Evolutionary conservation across 306 rosid genomes (phyloP).

Genomic region (Crotalaria pallida): DNA sequence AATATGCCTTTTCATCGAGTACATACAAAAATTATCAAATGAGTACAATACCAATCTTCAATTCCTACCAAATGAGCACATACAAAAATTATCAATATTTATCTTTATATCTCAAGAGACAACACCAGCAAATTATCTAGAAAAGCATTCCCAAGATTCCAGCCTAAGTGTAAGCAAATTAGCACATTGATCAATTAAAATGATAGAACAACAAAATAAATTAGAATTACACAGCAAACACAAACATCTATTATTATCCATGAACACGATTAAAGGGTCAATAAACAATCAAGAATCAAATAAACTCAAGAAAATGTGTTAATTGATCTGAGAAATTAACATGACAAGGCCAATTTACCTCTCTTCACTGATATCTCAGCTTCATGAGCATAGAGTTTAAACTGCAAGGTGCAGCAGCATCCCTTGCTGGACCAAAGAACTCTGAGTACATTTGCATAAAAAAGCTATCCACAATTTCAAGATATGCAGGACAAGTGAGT

Average conservation of each 20-base stretch:
- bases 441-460: constrained; percentile 67
- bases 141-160: not conserved
- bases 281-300: constrained; percentile 21
- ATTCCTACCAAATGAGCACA: too few species aligned
- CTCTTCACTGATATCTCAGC: constrained; percentile 19
- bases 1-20: too few species aligned
- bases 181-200: constrained; percentile 16
- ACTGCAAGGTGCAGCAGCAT: constrained; percentile 33
- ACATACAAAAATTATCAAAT: too few species aligned
- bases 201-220: constrained; percentile 13
- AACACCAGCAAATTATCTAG: not conserved
- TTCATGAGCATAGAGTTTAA: constrained; percentile 34
- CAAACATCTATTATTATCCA: constrained; percentile 23
- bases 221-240: constrained; percentile 28
- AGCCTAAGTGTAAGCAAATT: not conserved
- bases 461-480: constrained; percentile 79
- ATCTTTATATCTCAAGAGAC: not conserved
- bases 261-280: constrained; percentile 21
- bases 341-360: not conserved
- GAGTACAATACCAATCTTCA: too few species aligned
- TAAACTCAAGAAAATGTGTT: constrained; percentile 16
- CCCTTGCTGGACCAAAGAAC: constrained; percentile 37
- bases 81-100: too few species aligned
- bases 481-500: constrained; percentile 71
- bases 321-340: constrained; percentile 15